Evolutionary conservation across 768 basidiomycete genomes (phyloP), one percentile per base, ranked within the genome.

Genomic region (Hirschioporus abietinus): DNA sequence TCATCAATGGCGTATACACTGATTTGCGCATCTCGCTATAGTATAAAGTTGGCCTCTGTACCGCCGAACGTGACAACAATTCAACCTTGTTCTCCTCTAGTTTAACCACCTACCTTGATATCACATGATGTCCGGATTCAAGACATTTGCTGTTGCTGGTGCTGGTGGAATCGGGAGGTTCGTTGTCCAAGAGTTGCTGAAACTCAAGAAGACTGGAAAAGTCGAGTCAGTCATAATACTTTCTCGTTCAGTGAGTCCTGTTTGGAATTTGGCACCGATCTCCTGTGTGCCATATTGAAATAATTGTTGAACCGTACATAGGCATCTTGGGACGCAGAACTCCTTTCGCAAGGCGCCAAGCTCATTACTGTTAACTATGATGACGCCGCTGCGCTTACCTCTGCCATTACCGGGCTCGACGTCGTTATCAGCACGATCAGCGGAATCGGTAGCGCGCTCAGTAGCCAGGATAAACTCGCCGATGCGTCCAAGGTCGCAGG

Each of bases 361-460:
- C 35, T 66, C 20, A 24, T 24, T 1, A 9, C 20, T 9, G 66
- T 66, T 1, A 62, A 66, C 66, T 66, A 66, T 63, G 27, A 26
- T 25, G 24, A 65, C 57, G 64, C 58, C 58, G 60, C 62, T 25
- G 6, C 63, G 20, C 67, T 67, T 20, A 42, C 58, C 27, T 42
- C 64, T 20, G 59, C 72, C n/a, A 65, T 76, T 65, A 65, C 60
- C 4, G 59, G 34, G 15, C 64, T 71, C 59, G 70, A 77, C 9
- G 76, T 75, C 1, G 67, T 76, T 58, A 70, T 77, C 25, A 76
- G 71, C 24, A 68, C 74, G n/a, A 68, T 77, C 27, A 68, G 58
- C 12, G 60, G 64, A 7, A 66, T 73, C 26, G 63, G 69, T 7
- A 69, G 72, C 9, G 70, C 67, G n/a, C 61, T 71, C 35, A 68